Evolutionary conservation across 192 early-diverging fungal species (phyloP).

Genomic region (Lunasporangiospora selenospora): DNA sequence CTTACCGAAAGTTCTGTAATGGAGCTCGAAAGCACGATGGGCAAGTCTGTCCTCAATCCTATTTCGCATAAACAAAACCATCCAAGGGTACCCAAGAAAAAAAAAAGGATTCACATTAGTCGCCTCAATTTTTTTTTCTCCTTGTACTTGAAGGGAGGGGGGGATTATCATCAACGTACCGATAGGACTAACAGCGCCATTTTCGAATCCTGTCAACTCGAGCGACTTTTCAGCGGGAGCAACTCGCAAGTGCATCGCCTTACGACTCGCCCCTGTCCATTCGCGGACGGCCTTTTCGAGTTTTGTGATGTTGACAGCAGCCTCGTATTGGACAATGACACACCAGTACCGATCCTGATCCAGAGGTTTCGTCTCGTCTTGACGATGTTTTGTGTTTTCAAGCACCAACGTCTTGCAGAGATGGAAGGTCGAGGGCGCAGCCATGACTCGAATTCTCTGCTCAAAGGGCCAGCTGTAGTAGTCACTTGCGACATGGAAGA

Average conservation of each 20-base stretch:
- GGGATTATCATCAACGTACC: too few species aligned
- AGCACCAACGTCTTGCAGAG: slow-evolving; percentile 91
- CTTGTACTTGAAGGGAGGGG: too few species aligned
- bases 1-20: slow-evolving; percentile 32
- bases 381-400: slow-evolving; percentile 84
- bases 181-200: slow-evolving; percentile 74
- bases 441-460: slow-evolving; percentile 67
- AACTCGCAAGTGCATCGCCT: slow-evolving; percentile 83
- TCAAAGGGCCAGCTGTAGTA: slow-evolving; percentile 85
- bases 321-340: slow-evolving; percentile 48
- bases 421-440: slow-evolving; percentile 75
- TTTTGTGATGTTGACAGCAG: slow-evolving; percentile 37
- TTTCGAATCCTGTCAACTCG: slow-evolving; percentile 77
- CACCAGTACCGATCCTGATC: slow-evolving; percentile 46
- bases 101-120: too few species aligned
- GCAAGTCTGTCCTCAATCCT: slow-evolving; percentile 36
- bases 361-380: slow-evolving; percentile 52
- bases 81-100: too few species aligned
- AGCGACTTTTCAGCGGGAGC: slow-evolving; percentile 67
- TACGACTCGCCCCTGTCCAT: slow-evolving; percentile 58
- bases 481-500: slow-evolving; percentile 75
- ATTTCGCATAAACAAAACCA: too few species aligned
- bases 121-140: too few species aligned
- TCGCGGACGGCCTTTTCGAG: slow-evolving; percentile 45
- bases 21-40: slow-evolving; percentile 24